Evolutionary conservation across 495 filamentous ascomycete species (phyloP).

Genomic region (Hyaloscypha hepaticicola): DNA sequence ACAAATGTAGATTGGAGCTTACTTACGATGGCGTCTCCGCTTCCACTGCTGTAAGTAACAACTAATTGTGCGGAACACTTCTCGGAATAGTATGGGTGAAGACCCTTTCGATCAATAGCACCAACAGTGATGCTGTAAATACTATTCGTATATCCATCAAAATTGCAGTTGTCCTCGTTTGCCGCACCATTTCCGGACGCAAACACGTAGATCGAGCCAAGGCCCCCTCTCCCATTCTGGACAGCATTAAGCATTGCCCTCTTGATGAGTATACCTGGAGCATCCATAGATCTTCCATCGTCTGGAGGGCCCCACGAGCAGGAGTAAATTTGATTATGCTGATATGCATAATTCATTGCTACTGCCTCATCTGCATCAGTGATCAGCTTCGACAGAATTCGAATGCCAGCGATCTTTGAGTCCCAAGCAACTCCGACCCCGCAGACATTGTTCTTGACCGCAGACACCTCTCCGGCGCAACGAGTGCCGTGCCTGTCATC

Average conservation of each 20-base stretch:
- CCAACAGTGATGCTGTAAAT: constrained; percentile 98
- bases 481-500: constrained; percentile 92
- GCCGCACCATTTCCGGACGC: constrained; percentile 91
- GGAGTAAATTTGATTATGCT: constrained; percentile 95
- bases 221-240: constrained; percentile 78
- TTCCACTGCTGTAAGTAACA: constrained; percentile 93
- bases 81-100: constrained; percentile 91
- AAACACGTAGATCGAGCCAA: constrained; percentile 95
- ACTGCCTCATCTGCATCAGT: constrained; percentile 88
- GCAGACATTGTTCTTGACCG: constrained; percentile 88
- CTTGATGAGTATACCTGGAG: constrained; percentile 83
- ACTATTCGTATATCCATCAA: constrained; percentile 98
- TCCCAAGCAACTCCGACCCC: constrained; percentile 94
- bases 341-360: constrained; percentile 87
- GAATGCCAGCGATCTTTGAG: constrained; percentile 82
- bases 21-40: constrained; percentile 72
- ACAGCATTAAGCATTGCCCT: constrained; percentile 89
- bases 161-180: constrained; percentile 96
- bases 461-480: constrained; percentile 92
- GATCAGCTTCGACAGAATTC: constrained; percentile 88
- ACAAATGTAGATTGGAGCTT: neutral
- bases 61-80: constrained; percentile 92
- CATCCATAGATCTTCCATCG: constrained; percentile 91
- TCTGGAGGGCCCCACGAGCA: constrained; percentile 98
- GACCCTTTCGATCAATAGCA: constrained; percentile 81